Percentiles rank a stretch among this genome's conserved stretches.
These are phyloP conservation scores for Backusella psychrophila DNA, from an alignment of 192 early-diverging fungal species.

Conservation along the genomic window DNA sequence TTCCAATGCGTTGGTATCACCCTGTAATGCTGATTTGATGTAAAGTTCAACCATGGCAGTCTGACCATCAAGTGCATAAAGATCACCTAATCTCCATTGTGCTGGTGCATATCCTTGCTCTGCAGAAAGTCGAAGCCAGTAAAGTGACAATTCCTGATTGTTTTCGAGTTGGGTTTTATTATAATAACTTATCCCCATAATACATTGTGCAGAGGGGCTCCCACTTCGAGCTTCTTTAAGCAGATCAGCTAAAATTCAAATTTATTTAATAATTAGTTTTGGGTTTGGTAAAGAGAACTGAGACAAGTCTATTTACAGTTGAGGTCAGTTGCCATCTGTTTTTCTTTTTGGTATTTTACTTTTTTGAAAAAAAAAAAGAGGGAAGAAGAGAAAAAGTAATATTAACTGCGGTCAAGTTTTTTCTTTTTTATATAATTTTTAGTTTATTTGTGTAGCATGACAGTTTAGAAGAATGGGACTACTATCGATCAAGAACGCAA, in stretches of 20 bases:
- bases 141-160: neutral
- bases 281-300: neutral
- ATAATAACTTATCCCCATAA: neutral
- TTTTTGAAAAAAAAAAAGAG: neutral
- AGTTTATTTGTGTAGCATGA: neutral
- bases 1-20: neutral
- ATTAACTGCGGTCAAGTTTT: neutral
- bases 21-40: neutral
- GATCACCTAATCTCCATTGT: neutral
- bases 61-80: neutral
- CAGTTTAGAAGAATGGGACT: neutral
- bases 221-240: neutral
- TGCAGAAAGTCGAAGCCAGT: neutral
- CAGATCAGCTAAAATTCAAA: neutral
- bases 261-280: neutral
- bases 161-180: neutral
- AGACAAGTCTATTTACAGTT: neutral
- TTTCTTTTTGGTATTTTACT: neutral
- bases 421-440: neutral
- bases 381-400: neutral
- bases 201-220: neutral
- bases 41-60: neutral
- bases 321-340: neutral
- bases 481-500: neutral
- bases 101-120: neutral